Evolutionary conservation across 306 rosid species (phyloP).

Genomic region (Sicyos edulis): DNA sequence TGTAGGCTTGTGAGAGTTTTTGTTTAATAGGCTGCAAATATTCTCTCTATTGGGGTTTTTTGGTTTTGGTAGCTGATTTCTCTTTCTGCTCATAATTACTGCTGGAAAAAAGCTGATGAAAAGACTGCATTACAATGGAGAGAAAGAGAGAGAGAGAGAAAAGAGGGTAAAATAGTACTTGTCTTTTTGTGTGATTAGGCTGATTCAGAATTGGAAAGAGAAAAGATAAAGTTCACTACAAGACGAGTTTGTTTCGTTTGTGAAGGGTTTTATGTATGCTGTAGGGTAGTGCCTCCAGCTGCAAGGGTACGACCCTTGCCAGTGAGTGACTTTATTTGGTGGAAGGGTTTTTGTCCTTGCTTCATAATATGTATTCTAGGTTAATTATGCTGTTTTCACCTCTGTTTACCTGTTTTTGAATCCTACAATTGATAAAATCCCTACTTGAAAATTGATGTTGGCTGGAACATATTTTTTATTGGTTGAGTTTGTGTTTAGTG

Average conservation of each 20-base stretch:
- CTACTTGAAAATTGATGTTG: not conserved
- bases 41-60: slow-evolving; percentile 27
- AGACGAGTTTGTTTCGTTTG: slow-evolving; percentile 3
- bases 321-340: slow-evolving; percentile 52
- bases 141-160: slow-evolving; percentile 29
- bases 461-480: too few species aligned
- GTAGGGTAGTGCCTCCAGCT: slow-evolving; percentile 49
- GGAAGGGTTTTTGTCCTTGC: slow-evolving; percentile 40
- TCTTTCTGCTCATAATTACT: slow-evolving; percentile 43
- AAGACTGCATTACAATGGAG: slow-evolving; percentile 32
- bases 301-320: slow-evolving; percentile 36
- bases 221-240: not conserved
- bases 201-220: slow-evolving; percentile 4
- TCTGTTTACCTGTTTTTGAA: not conserved
- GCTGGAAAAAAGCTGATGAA: slow-evolving; percentile 61
- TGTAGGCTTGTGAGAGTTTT: slow-evolving; percentile 23
- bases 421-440: not conserved
- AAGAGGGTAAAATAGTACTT: not conserved
- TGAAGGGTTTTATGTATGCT: not conserved
- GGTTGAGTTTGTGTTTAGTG: not conserved
- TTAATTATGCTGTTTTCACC: slow-evolving; percentile 43
- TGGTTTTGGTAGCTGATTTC: slow-evolving; percentile 18
- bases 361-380: slow-evolving; percentile 26
- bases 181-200: slow-evolving; percentile 7
- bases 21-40: slow-evolving; percentile 17